Base-by-base conservation (phyloP, 306 rosid genomes). In the Malus orientalis region DNA sequence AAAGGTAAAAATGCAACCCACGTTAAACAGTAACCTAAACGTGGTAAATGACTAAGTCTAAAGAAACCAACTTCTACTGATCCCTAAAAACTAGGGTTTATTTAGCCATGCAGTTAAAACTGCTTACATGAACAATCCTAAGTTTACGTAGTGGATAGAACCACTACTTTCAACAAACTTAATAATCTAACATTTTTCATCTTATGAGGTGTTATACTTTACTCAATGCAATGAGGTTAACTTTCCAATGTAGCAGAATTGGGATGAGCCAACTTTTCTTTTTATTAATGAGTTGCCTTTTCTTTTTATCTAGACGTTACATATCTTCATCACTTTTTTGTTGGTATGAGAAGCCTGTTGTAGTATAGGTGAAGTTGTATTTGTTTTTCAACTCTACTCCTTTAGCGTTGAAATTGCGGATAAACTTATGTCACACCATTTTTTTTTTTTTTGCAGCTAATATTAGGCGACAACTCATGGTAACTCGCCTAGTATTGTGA, bases 401-500 rank as follows among this genome's bases (percentile, higher is more conserved):
- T 67, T 63, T 16, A 29, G 76, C 30, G 74, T 32, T 76, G 64
- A 59, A 42, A 19, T 33, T 20, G n/a, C n/a, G 8, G 69, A 53
- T 59, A 23, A 66, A 71, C 62, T 78, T 25, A 57, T 51, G 61
- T 33, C 76, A 25, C 20, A 30, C 11, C 53, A 65, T 61, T 60
- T 68, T 78, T 78, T 74, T 67, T 25, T 25, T 25, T 25, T 25
- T 25, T 25, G 53, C 85, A 95, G 99, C 87, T 95, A 77, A 81
- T 95, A 74, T 67, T 95, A 82, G 97, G 97, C 93, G 64, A 95
- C 96, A 74, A 72, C 82, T 76, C 99, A 81, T 79, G 85, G 87
- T 73, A 90, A 83, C 40, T 80, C 91, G 49, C 93, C 97, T 73
- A 88, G 86, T 81, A 90, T 95, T 78, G 88, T 95, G 81, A 86